phyloP scores from a whole-genome alignment of 2,329 filamentous ascomycete species.

The Colletotrichum ledebouriae region DNA sequence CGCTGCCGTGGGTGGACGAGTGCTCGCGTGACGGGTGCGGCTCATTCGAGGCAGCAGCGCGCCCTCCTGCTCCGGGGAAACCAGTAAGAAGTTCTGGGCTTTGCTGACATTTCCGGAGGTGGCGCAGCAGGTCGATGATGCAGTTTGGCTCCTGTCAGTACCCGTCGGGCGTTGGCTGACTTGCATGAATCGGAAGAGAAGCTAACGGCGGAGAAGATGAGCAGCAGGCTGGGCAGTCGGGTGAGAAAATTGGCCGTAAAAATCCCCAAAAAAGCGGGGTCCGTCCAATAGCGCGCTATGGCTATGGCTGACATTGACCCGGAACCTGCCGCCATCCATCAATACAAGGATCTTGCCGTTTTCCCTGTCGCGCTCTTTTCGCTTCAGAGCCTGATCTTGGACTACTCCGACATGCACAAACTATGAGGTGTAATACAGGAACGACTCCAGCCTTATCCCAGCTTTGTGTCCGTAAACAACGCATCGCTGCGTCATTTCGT shows the following conservation, averaged over 20 bases:
- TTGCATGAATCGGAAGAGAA: background rate
- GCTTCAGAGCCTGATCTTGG: background rate
- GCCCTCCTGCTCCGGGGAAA: background rate
- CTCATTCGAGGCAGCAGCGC: constrained; percentile 6
- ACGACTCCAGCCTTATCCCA: background rate
- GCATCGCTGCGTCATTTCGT: background rate
- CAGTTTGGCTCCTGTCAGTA: constrained; percentile 8
- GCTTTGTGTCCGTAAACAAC: background rate
- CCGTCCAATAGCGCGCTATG: too few species aligned
- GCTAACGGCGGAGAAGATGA: constrained; percentile 4
- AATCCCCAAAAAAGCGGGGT: constrained; percentile 23
- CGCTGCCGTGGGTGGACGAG: background rate
- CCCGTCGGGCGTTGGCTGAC: constrained; percentile 24
- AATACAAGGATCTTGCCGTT: too few species aligned
- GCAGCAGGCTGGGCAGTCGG: constrained; percentile 1
- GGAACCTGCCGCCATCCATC: too few species aligned
- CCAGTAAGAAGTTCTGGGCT: background rate
- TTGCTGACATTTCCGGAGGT: constrained; percentile 23
- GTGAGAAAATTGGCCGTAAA: constrained; percentile 12
- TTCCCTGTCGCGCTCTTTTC: too few species aligned
- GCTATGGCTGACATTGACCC: too few species aligned
- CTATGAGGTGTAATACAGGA: background rate
- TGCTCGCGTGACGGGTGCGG: constrained; percentile 24
- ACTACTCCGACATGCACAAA: constrained; percentile 1
- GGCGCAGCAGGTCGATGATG: constrained; percentile 23